A percentile compares a stretch with the other conserved stretches of the same genome.
These are phyloP conservation scores for Ceratocystis papillata DNA, from an alignment of 2,329 filamentous ascomycete species.

Conservation along the genomic window DNA sequence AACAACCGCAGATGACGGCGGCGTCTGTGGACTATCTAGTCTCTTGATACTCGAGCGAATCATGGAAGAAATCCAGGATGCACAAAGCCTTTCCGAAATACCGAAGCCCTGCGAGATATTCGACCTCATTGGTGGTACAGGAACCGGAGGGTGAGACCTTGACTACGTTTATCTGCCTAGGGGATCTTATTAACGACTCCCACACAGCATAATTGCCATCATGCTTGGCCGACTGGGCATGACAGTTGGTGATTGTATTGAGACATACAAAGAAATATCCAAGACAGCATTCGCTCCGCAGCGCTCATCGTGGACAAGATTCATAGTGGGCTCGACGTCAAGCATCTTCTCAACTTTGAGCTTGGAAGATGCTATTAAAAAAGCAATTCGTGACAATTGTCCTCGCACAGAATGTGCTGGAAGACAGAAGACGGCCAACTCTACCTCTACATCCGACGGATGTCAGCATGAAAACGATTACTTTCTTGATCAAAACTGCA, in stretches of 20 bases:
- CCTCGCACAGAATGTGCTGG: neutral
- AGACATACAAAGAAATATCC: neutral
- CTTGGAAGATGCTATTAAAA: neutral
- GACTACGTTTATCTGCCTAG: neutral
- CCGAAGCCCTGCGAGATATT: too few species aligned
- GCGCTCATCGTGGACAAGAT: neutral
- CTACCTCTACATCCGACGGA: neutral
- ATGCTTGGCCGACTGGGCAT: neutral
- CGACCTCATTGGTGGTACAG: constrained; percentile 30
- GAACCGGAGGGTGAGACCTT: constrained; percentile 28
- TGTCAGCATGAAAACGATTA: neutral
- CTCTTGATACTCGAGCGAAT: too few species aligned
- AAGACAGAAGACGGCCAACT: neutral
- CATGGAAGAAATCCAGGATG: too few species aligned
- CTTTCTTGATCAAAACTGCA: neutral
- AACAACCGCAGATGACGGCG: too few species aligned
- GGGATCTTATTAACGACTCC: neutral
- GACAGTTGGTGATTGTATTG: neutral
- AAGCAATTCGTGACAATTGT: neutral
- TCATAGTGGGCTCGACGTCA: rapidly evolving
- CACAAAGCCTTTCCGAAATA: too few species aligned
- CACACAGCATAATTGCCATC: neutral
- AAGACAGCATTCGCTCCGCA: neutral
- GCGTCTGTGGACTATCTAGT: too few species aligned
- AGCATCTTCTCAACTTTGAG: neutral